Conservation (phyloP, 2,329 filamentous ascomycete genomes). For the Penicillium sp. region DNA sequence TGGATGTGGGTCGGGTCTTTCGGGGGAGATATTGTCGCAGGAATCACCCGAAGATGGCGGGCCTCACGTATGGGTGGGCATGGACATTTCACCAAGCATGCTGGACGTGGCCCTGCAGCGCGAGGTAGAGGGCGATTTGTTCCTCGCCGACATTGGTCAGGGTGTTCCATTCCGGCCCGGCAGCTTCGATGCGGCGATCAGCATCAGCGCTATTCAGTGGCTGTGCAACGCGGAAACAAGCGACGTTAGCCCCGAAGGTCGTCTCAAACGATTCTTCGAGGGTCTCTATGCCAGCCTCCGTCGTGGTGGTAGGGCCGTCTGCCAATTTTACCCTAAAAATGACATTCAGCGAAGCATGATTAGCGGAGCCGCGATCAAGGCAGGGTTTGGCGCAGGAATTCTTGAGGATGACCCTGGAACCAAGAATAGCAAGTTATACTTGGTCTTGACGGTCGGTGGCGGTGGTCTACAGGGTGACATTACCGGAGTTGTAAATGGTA, state of each 20-base stretch:
- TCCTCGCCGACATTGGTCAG: constrained; percentile 92
- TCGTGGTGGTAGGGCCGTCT: constrained; percentile 84
- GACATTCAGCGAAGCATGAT: constrained; percentile 91
- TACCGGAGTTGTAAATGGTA: constrained; percentile 80
- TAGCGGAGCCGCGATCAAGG: constrained; percentile 80
- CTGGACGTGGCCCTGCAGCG: constrained; percentile 89
- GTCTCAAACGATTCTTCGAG: constrained; percentile 85
- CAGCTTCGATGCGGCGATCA: constrained; percentile 90
- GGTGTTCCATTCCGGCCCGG: constrained; percentile 91
- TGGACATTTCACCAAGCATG: constrained; percentile 96
- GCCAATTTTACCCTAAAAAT: constrained; percentile 98
- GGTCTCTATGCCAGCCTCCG: constrained; percentile 81
- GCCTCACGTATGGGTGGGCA: constrained; percentile 93
- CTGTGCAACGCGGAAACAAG: constrained; percentile 91
- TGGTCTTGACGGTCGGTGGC: constrained; percentile 85
- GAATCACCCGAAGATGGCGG: constrained; percentile 68
- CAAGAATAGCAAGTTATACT: constrained; percentile 94
- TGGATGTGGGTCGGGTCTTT: constrained; percentile 93
- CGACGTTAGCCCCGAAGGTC: constrained; percentile 75
- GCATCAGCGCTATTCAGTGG: constrained; percentile 97
- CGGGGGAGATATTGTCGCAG: constrained; percentile 86
- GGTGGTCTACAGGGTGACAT: constrained; percentile 70
- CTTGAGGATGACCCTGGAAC: constrained; percentile 94
- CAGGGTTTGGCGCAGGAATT: constrained; percentile 91
- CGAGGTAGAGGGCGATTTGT: constrained; percentile 88